Conservation (phyloP, 2,329 filamentous ascomycete species). For the Cercospora sp. region DNA sequence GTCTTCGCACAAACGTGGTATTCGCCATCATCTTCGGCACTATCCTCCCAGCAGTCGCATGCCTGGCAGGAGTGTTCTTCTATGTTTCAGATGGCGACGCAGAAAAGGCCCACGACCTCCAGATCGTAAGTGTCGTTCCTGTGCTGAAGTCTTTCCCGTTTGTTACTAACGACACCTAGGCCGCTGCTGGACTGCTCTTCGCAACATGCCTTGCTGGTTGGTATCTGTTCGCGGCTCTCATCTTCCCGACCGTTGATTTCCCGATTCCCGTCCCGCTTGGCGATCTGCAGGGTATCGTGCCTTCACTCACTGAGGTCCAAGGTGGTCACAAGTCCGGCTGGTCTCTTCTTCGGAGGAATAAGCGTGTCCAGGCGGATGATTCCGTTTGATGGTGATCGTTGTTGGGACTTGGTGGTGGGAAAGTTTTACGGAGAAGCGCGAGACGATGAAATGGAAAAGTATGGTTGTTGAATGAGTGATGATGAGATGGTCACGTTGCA, state of each 20-base stretch:
- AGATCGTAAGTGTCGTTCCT: slow-evolving; percentile 19
- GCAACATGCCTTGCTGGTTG: slow-evolving; percentile 22
- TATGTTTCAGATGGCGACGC: slow-evolving; percentile 19
- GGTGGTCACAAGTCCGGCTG: slow-evolving; percentile 12
- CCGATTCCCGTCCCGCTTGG: slow-evolving; percentile 24
- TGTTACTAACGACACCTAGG: slow-evolving; percentile 11
- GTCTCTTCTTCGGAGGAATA: slow-evolving; percentile 13
- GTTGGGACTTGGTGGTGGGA: not conserved
- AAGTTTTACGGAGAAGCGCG: not conserved
- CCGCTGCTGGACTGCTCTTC: slow-evolving; percentile 25
- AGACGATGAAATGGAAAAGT: not conserved
- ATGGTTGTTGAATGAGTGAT: not conserved
- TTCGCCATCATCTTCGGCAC: slow-evolving; percentile 24
- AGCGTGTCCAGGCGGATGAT: slow-evolving; percentile 10
- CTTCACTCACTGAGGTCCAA: slow-evolving; percentile 17
- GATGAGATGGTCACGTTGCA: not conserved
- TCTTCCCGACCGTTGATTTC: slow-evolving; percentile 28
- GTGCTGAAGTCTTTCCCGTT: too few relatives aligned
- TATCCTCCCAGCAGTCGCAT: slow-evolving; percentile 16
- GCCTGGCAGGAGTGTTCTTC: slow-evolving; percentile 24
- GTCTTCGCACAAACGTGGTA: slow-evolving; percentile 25
- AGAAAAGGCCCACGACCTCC: slow-evolving; percentile 21
- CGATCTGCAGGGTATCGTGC: slow-evolving; percentile 23
- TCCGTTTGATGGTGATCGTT: slow-evolving; percentile 10
- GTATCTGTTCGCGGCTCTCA: slow-evolving; percentile 26